Base-by-base conservation (phyloP, 2,329 filamentous ascomycete species). In the Colletotrichum sidae region DNA sequence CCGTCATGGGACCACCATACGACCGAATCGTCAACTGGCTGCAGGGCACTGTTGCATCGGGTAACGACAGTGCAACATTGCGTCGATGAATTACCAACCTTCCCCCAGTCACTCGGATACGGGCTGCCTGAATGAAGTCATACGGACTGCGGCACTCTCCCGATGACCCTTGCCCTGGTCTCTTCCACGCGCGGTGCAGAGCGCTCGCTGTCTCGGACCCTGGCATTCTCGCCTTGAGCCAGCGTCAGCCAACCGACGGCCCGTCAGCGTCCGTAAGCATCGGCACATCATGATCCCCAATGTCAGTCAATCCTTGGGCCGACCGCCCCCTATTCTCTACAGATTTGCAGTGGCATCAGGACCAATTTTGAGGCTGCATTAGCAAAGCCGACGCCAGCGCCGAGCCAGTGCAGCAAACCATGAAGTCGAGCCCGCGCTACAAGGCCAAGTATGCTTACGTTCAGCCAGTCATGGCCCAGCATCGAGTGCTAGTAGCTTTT, bases 331-430 rank as follows among this genome's bases (percentile, higher is more conserved):
- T 66, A 53, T 57, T 45, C 15, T 33, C 17, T 56, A 62, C 58
- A 62, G 58, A 53, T 46, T 39, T 12, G 25, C 35, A 37, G 25
- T 63, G 35, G 47, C 37, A 17, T 33, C 34, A 11, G 37, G 34
- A 10, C 58, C 63, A 66, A 62, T n/a, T n/a, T 8, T 11, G 17
- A 35, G 44, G 50, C 56, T 8, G 34, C 55, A 15, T n/a, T n/a
- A 47, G 33, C 12, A 37, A 54, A 45, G 47, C 58, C 46, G 35
- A 42, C 51, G 33, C 46, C 57, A 62, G 55, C 34, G 52, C 25
- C 12, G 15, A 52, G 41, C 52, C 46, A 52, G 63, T 66, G 52
- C 59, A 55, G 63, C 63, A 41, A 52, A 56, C 63, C 4, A 25
- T 5, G 25, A 25, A 25, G 25, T 25, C 25, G 25, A 25, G 4